Evolutionary conservation across 1,139 yeast species (phyloP), one percentile per base, ranked within the genome.

Genomic region (Candida sp.): DNA sequence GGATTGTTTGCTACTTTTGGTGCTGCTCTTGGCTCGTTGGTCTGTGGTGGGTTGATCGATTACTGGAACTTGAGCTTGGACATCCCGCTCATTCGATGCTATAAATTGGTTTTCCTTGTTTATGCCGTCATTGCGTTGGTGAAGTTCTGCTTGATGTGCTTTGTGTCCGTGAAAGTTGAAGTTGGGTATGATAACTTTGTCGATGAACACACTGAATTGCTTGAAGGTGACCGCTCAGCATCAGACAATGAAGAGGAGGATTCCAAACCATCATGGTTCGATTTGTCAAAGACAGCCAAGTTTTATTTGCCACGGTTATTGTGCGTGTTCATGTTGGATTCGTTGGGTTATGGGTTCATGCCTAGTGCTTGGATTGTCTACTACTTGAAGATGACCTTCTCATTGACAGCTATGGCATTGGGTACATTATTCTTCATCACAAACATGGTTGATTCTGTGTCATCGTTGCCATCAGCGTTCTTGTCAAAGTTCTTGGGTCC

Each of bases 331-430:
- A 83, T 90, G 73, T 81, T 88, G 55, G 97, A 92, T 66, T 90
- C 97, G 0, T 77, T 92, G 49, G 97, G 96, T 0, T 85, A 86
- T 54, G 97, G 97, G 0, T 87, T 91, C 66, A 88, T 90, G 90
- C 86, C 96, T 1, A 77, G 86, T 46, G 88, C 96, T 1, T 92
- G 97, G 97, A 80, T 88, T 47, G 90, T 91, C 32, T 91, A 86
- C 63, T 92, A 90, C 68, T 85, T 90, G 70, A 78, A 78, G 50
- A 66, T 65, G 33, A 61, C 65, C 4, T 81, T 78, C 52, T 49
- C 57, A 3, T 63, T 75, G 9, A 62, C 78, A 1, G 83, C 86
- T 1, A 65, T 79, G 1, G 58, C 72, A 0, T 60, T 82, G 35
- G 87, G 86, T 3, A 47, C 65, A 44, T 75, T 65, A 56, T 91